Evolutionary conservation across 2,329 filamentous ascomycete species (phyloP).

Genomic region (Penicillium glabrum): DNA sequence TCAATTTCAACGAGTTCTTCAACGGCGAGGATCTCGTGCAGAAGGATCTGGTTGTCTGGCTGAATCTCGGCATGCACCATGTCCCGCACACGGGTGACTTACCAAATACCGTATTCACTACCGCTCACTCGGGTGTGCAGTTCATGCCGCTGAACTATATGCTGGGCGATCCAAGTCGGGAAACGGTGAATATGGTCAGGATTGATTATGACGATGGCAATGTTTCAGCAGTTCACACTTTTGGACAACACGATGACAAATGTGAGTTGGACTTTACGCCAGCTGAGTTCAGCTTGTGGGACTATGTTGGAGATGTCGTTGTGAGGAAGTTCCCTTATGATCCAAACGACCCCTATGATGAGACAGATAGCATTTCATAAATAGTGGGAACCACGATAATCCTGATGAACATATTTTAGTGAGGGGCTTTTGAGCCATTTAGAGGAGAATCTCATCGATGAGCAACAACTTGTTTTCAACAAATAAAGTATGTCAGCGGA

Average conservation of each 20-base stretch:
- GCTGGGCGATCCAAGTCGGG: neutral
- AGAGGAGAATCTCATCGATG: too few species aligned
- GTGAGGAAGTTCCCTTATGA: neutral
- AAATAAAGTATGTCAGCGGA: too few species aligned
- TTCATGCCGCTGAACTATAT: constrained; percentile 4
- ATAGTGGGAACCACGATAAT: too few species aligned
- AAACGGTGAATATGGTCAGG: neutral
- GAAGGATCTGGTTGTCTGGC: constrained; percentile 46
- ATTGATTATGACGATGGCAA: neutral
- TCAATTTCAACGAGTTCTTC: neutral
- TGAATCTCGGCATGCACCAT: constrained; percentile 60
- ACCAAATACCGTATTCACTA: constrained; percentile 50
- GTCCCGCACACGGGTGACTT: constrained; percentile 56
- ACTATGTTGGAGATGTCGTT: neutral
- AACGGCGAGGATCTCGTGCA: neutral
- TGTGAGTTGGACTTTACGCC: neutral
- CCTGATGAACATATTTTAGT: too few species aligned
- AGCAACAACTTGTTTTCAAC: too few species aligned
- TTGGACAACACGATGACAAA: neutral
- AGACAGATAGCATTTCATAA: neutral
- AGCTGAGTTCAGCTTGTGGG: neutral
- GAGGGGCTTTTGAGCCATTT: too few species aligned
- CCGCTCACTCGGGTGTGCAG: constrained; percentile 16
- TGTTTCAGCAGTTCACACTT: neutral
- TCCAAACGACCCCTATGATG: neutral